Evolutionary conservation across 345 rosid species (phyloP).

Genomic region (Trapa bicornis): DNA sequence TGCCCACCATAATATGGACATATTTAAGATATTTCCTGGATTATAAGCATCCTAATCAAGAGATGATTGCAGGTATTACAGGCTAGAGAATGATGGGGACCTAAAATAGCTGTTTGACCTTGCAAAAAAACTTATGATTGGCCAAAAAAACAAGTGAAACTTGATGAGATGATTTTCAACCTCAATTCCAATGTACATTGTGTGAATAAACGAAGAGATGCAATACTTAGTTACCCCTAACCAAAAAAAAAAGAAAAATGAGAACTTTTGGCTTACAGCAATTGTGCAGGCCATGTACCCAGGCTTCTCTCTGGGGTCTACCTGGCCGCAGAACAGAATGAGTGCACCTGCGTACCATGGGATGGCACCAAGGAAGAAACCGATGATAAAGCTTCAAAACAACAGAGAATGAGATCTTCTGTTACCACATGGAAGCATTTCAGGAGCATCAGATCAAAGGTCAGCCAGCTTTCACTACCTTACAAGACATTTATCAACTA

Average conservation of each 20-base stretch:
- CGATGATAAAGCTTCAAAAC: constrained; percentile 58
- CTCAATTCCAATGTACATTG: too few species aligned
- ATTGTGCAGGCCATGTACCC: constrained; percentile 81
- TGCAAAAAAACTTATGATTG: too few species aligned
- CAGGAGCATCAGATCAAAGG: not conserved
- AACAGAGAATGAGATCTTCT: not conserved
- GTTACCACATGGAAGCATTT: too few species aligned
- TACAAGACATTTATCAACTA: not conserved
- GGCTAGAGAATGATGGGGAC: too few species aligned
- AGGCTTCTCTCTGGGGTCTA: constrained; percentile 85
- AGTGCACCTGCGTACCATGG: constrained; percentile 84
- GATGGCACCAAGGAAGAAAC: constrained; percentile 78
- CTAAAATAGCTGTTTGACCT: not conserved
- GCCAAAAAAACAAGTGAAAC: too few species aligned
- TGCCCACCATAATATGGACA: not conserved
- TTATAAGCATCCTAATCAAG: not conserved
- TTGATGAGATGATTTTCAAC: too few species aligned
- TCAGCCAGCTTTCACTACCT: too few species aligned
- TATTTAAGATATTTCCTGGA: not conserved
- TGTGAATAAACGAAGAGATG: too few species aligned
- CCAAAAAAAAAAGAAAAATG: not conserved
- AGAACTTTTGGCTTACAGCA: constrained; percentile 16
- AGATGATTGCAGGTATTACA: not conserved
- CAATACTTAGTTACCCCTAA: too few species aligned
- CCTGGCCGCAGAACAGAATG: constrained; percentile 37